Conservation (phyloP, 2,329 filamentous ascomycete genomes). For the Karstenula rhodostoma region DNA sequence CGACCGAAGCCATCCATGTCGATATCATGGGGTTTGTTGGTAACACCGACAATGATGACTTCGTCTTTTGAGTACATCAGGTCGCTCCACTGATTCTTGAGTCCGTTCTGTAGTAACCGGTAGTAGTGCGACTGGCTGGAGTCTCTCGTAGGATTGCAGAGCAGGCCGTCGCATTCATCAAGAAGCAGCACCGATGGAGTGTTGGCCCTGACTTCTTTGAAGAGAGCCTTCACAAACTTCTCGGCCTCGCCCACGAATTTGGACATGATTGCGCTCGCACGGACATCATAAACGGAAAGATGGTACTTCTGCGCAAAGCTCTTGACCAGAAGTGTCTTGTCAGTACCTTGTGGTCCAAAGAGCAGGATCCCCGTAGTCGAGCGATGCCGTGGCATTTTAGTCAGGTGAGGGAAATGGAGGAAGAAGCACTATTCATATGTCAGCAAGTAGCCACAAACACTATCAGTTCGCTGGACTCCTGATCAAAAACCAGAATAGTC, state of each 20-base stretch:
- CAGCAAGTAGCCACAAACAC: neutral
- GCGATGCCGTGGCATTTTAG: neutral
- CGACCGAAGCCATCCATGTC: neutral
- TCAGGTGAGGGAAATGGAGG: neutral
- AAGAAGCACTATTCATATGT: neutral
- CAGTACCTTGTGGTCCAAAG: neutral
- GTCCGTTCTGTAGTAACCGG: neutral
- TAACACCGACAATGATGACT: neutral
- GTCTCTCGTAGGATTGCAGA: neutral
- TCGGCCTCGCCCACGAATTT: neutral
- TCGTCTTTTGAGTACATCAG: neutral
- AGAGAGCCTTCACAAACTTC: neutral
- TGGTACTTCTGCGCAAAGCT: neutral
- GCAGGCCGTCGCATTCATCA: neutral
- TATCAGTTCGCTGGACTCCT: too few relatives aligned
- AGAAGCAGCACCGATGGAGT: neutral
- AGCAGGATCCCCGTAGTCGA: neutral
- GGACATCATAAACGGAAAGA: neutral
- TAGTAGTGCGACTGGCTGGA: neutral
- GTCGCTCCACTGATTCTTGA: neutral
- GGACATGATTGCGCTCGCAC: neutral
- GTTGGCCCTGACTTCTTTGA: neutral
- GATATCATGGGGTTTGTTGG: neutral
- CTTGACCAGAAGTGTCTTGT: neutral
- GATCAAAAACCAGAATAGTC: too few relatives aligned